Base-by-base conservation (phyloP, 495 filamentous ascomycete genomes). In the Aspergillus diversus region DNA sequence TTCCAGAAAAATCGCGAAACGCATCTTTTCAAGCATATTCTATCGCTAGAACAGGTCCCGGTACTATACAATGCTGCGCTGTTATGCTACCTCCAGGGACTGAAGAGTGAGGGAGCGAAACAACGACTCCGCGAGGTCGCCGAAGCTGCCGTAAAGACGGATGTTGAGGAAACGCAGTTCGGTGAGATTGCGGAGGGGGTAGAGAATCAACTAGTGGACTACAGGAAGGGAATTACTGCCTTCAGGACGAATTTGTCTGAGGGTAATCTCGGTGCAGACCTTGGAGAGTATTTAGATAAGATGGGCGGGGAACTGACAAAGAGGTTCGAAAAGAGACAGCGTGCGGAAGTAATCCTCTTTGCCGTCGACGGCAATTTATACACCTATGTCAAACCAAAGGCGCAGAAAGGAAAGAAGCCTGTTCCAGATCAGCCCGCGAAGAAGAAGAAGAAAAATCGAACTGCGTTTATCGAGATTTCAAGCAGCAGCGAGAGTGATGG, bases 1-100 rank as follows among this genome's bases (percentile, higher is more conserved):
- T 97, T 97, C 78, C 93, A 93, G 79, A 97, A 97, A 78, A 89
- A 88, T 59, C 84, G 90, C 70, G 92, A 96, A 76, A 90, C 86
- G 15, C 84, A 89, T 59, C 75, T 97, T 15, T 84, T 97, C 73
- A 93, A 93, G 77, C 86, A 95, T 71, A 73, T 91, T 27, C 91
- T 93, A 68, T 86, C 90, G 60, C 71, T 86, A 51, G 79, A 86
- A 53, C 78, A 79, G 39, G 83, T 96, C 16, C 91, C 92, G 0
- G 74, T 86, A 9, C 72, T 79, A 54, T 86, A 92, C 70, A 85
- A 89, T 60, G 65, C 79, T 17, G 80, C 86, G 9, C 84, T 96
- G 32, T 80, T 87, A 61, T 73, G 79, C 21, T 96, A 96, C 73
- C 78, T 96, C 57, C 77, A 81, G 49, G 91, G 90, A 35, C 71